phyloP scores from a whole-genome alignment of 495 filamentous ascomycete genomes.

The Daldinia concentrica region DNA sequence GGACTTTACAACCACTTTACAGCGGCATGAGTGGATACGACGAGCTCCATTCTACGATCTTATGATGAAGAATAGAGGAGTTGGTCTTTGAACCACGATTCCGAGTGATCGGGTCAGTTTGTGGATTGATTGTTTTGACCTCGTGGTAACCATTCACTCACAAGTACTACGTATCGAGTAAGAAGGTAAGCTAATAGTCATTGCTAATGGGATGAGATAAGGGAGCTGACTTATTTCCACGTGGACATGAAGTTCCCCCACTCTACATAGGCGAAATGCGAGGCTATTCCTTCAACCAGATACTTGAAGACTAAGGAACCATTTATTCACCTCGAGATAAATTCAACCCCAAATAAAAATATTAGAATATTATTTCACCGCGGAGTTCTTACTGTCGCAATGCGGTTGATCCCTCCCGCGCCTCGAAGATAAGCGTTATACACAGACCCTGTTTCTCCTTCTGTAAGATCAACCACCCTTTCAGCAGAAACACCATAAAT shows the following conservation, averaged over 20 bases:
- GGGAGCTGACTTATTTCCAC: neutral
- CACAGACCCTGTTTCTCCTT: neutral
- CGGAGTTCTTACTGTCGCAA: neutral
- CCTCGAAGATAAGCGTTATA: neutral
- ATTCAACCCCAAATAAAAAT: slow-evolving; percentile 20
- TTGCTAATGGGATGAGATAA: slow-evolving; percentile 12
- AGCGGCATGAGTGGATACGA: slow-evolving; percentile 5
- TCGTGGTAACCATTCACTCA: slow-evolving; percentile 18
- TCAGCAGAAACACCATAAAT: neutral
- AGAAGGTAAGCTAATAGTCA: neutral
- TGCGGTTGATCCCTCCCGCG: neutral
- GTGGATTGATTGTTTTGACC: neutral
- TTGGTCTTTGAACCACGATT: neutral
- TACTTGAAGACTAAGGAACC: neutral
- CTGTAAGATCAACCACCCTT: neutral
- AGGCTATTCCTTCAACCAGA: neutral
- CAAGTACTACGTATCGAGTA: neutral
- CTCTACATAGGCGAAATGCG: neutral
- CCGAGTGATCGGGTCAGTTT: neutral
- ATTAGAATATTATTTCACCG: neutral
- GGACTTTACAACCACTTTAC: neutral
- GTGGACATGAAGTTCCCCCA: slow-evolving; percentile 15
- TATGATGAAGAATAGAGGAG: slow-evolving; percentile 17
- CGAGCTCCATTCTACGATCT: slow-evolving; percentile 14
- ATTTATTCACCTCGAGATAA: slow-evolving; percentile 15